Conservation (phyloP, 768 basidiomycete species). For the Daedalea quercina region DNA sequence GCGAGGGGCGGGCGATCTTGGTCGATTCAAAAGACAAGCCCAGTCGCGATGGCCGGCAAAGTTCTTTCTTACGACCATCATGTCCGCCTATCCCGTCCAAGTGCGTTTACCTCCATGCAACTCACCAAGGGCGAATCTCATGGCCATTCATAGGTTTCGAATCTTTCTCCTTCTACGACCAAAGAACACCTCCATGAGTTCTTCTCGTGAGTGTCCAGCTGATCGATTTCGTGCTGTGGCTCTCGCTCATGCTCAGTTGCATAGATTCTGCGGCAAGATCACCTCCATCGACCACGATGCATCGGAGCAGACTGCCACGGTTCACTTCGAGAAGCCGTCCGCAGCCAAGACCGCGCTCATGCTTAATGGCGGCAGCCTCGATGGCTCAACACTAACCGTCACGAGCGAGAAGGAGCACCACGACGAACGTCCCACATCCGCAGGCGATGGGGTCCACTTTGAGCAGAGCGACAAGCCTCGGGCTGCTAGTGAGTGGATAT, state of each 20-base stretch:
- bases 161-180: slow-evolving; percentile 59
- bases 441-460: slow-evolving; percentile 35
- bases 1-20: background rate
- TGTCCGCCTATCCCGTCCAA: slow-evolving; percentile 18
- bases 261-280: slow-evolving; percentile 89
- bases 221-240: background rate
- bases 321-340: slow-evolving; percentile 78
- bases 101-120: slow-evolving; percentile 1
- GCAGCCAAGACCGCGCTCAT: slow-evolving; percentile 86
- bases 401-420: slow-evolving; percentile 58
- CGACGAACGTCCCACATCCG: slow-evolving; percentile 37
- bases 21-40: background rate
- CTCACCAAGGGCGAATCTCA: background rate
- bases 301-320: slow-evolving; percentile 46
- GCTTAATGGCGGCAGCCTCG: slow-evolving; percentile 74
- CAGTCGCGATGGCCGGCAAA: background rate
- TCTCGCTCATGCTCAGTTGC: slow-evolving; percentile 3
- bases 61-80: slow-evolving; percentile 4
- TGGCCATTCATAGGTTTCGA: slow-evolving; percentile 50
- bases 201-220: slow-evolving; percentile 53
- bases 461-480: slow-evolving; percentile 91
- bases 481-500: slow-evolving; percentile 58
- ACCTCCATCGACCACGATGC: slow-evolving; percentile 51
- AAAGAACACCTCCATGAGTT: slow-evolving; percentile 69
- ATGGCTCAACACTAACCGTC: slow-evolving; percentile 63